Evolutionary conservation across 768 basidiomycete genomes (phyloP), one percentile per base, ranked within the genome.

Genomic region (Rhodotorula diobovata): DNA sequence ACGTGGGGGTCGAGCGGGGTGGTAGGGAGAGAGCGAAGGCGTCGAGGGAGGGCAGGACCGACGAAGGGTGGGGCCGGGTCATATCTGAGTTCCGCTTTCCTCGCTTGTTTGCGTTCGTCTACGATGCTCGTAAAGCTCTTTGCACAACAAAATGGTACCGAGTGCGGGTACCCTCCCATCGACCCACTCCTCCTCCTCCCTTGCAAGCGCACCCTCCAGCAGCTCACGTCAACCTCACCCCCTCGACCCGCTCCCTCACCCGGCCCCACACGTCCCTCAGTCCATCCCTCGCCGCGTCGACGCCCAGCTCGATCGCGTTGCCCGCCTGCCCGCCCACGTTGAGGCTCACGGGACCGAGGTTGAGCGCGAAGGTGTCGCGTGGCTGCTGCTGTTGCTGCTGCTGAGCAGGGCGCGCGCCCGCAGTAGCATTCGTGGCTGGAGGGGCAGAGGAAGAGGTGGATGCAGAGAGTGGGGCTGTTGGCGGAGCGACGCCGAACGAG

Each of bases 231-330:
- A 75, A 51, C 63, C 74, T 35, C 15, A 75, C 70, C 6, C 64
- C 74, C 21, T 83, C 82, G 4, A 84, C 92, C 0, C 89, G 89
- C 77, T 91, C 90, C 81, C 88, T 90, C 37, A 97, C 89, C 80
- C 90, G 93, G 30, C 89, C 93, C 77, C 96, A 83, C 71, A 98
- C 82, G 79, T 87, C 91, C 81, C 87, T 86, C 55, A 96, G 87
- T 7, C 93, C 93, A 77, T 95, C 93, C 73, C 89, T 84, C 73
- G 96, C 86, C 1, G 92, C 93, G 73, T 94, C 93, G 20, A 91
- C 87, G 15, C 73, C 78, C 12, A 79, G 79, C 39, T 76, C 77
- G 15, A 68, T 76, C 43, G 73, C 60, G 45, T 68, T 65, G 15
- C 70, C 74, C 25, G 68, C 70, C 28, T 66, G 63, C 45, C 70